Evolutionary conservation across 2,329 filamentous ascomycete species (phyloP), one percentile per base, ranked within the genome.

Genomic region (Chalara sp.): DNA sequence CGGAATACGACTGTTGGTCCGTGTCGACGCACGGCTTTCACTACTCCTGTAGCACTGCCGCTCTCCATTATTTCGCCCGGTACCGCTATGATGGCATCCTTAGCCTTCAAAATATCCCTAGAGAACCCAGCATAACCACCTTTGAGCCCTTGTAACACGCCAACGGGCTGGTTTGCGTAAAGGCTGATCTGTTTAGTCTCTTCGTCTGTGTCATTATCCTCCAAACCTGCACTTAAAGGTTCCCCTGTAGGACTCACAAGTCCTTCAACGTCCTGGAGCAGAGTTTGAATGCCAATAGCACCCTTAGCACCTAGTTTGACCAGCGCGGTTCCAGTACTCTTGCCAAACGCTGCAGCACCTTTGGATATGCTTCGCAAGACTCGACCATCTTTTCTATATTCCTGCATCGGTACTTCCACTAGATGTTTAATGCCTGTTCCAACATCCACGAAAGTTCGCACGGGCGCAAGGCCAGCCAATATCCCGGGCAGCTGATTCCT

Each of bases 1-100:
- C 91, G 76, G 59, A 99, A 81, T 47, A 99, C 86, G 21, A 97
- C 89, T 0, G 91, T 96, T n/a, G 93, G 93, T 32, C 91, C 90
- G 59, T 88, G 81, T 66, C 80, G 85, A 54, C 85, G 76, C 13
- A 99, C 83, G 1, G 86, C 91, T 62, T 75, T 83, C 11, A 89
- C 89, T 1, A 87, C 89, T 2, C 88, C 89, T 41, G 83, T 81
- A 1, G 92, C 91, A 53, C 82, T 90, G 28, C 83, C 80, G 61
- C 87, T 90, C 62, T 96, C 90, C 75, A 95, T 85, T 1, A 95
- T 81, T 65, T 97, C 92, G 0, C 86, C 88, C 0, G 93, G 92
- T 30, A 99, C 89, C 1, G 92, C 93, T 61, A 99, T 92, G 52
- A 99, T 89, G 7, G 92, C 93, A 69, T 99, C 90, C 51, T 85